A percentile compares a stretch with the other conserved stretches of the same genome.
These are phyloP conservation scores for Nakataea oryzae DNA, from an alignment of 2,329 filamentous ascomycete genomes.

Conservation along the genomic window DNA sequence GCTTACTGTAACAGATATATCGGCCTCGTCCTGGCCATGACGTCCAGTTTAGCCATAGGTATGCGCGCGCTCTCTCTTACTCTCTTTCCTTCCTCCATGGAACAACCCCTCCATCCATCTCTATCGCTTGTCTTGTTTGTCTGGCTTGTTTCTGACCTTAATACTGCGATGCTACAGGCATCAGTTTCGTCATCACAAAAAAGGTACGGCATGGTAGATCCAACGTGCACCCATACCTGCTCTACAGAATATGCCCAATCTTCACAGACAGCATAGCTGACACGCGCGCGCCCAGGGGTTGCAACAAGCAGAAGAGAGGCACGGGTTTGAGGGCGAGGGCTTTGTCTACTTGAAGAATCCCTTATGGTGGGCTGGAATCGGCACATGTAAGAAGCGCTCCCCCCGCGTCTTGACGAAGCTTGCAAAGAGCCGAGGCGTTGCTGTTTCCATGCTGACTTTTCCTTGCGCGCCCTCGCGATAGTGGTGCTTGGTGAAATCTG, in stretches of 20 bases:
- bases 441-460: background rate
- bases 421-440: background rate
- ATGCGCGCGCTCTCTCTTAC: too few species aligned
- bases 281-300: slow-evolving; percentile 23
- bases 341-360: slow-evolving; percentile 90
- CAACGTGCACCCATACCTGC: background rate
- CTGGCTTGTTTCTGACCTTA: slow-evolving; percentile 12
- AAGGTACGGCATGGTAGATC: slow-evolving; percentile 51
- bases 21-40: slow-evolving; percentile 64
- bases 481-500: slow-evolving; percentile 89
- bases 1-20: slow-evolving; percentile 48
- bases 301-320: slow-evolving; percentile 78
- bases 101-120: slow-evolving; percentile 6
- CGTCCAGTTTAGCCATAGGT: slow-evolving; percentile 69
- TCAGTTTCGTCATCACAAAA: slow-evolving; percentile 98
- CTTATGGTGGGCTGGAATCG: slow-evolving; percentile 95
- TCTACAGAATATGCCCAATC: background rate
- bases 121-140: slow-evolving; percentile 2
- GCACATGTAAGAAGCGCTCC: slow-evolving; percentile 54
- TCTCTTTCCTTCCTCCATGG: slow-evolving; percentile 6
- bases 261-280: background rate
- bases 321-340: slow-evolving; percentile 95
- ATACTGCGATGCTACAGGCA: slow-evolving; percentile 41
- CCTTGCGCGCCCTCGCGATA: slow-evolving; percentile 21
- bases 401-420: background rate